Evolutionary conservation across 2,329 filamentous ascomycete genomes (phyloP).

Genomic region (Aspergillus texensis): DNA sequence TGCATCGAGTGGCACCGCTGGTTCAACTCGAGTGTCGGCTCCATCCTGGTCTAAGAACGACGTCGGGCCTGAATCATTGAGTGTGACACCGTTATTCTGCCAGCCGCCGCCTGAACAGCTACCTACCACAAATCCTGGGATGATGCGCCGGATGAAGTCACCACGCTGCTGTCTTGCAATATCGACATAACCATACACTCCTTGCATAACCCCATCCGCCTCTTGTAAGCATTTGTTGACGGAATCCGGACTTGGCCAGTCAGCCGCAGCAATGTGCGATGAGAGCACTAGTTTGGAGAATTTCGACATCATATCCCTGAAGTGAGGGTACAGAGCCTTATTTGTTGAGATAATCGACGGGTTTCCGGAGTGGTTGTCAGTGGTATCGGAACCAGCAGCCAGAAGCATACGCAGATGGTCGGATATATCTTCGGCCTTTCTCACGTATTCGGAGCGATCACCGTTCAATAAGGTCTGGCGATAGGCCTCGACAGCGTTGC

Average conservation of each 20-base stretch:
- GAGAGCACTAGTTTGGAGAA: slow-evolving; percentile 99
- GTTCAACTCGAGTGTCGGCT: slow-evolving; percentile 71
- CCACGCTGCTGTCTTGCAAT: slow-evolving; percentile 90
- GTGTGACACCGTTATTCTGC: slow-evolving; percentile 67
- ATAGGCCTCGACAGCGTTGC: slow-evolving; percentile 84
- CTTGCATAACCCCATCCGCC: slow-evolving; percentile 92
- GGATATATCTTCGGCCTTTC: slow-evolving; percentile 94
- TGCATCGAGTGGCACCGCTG: slow-evolving; percentile 72
- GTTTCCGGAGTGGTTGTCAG: slow-evolving; percentile 97
- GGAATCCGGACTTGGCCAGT: slow-evolving; percentile 92
- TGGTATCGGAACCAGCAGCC: slow-evolving; percentile 94
- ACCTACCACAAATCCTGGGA: slow-evolving; percentile 89
- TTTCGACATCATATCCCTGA: slow-evolving; percentile 98
- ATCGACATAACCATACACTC: slow-evolving; percentile 95
- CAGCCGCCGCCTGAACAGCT: slow-evolving; percentile 84
- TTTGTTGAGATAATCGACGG: slow-evolving; percentile 99
- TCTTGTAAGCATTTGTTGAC: slow-evolving; percentile 94
- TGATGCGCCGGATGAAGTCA: slow-evolving; percentile 87
- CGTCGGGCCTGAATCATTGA: slow-evolving; percentile 65
- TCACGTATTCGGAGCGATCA: slow-evolving; percentile 86
- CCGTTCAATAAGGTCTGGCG: slow-evolving; percentile 83
- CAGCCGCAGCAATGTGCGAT: slow-evolving; percentile 93
- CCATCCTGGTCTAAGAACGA: slow-evolving; percentile 86
- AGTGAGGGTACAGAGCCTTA: slow-evolving; percentile 94
- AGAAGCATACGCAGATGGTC: slow-evolving; percentile 91